phyloP scores from a whole-genome alignment of 2,329 filamentous ascomycete genomes.

The Amphichorda felina region DNA sequence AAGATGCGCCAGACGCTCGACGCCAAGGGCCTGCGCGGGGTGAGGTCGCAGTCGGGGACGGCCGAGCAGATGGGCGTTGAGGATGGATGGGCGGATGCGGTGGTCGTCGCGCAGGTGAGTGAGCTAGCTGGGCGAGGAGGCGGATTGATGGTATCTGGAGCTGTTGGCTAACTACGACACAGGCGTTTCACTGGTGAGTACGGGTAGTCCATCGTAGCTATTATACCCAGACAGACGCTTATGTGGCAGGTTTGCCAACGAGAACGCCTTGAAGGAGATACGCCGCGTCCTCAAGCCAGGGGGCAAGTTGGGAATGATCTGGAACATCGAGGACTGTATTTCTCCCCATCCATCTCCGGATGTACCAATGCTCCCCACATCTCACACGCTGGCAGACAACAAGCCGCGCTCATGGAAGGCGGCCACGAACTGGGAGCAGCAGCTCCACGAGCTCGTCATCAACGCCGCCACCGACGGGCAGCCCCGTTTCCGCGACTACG shows the following conservation, averaged over 20 bases:
- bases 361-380: background rate
- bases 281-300: slow-evolving; percentile 50
- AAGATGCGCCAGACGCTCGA: slow-evolving; percentile 52
- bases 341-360: background rate
- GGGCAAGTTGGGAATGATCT: slow-evolving; percentile 53
- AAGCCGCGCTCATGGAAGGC: slow-evolving; percentile 43
- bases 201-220: too few relatives aligned
- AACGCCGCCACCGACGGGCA: slow-evolving; percentile 41
- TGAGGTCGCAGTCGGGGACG: slow-evolving; percentile 43
- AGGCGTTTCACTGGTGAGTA: slow-evolving; percentile 45
- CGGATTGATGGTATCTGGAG: too few relatives aligned
- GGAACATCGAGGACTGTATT: slow-evolving; percentile 62
- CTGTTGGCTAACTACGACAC: background rate
- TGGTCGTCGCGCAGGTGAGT: slow-evolving; percentile 56
- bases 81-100: slow-evolving; percentile 49
- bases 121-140: background rate
- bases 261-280: slow-evolving; percentile 52
- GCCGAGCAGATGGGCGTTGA: slow-evolving; percentile 44
- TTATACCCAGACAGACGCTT: background rate
- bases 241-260: slow-evolving; percentile 50
- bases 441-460: slow-evolving; percentile 45
- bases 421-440: slow-evolving; percentile 47
- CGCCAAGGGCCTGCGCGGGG: slow-evolving; percentile 42
- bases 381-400: slow-evolving; percentile 38
- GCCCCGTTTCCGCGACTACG: slow-evolving; percentile 50